Evolutionary conservation across 805 yeast genomes (phyloP).

Genomic region (Clavispora fructus): DNA sequence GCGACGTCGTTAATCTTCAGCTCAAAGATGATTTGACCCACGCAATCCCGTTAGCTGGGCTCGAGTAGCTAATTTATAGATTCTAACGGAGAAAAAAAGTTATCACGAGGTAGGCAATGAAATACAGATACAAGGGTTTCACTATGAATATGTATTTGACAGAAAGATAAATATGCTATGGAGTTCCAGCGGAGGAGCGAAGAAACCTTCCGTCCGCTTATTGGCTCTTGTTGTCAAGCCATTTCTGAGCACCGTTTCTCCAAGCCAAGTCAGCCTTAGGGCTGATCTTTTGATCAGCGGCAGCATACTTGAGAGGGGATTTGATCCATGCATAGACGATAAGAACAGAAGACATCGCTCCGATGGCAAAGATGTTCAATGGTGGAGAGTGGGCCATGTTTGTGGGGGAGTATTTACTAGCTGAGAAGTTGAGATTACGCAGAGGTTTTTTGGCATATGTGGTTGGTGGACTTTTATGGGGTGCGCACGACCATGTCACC

Average conservation of each 20-base stretch:
- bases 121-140: background rate
- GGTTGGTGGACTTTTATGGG: conserved; percentile 12
- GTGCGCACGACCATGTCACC: conserved; percentile 9
- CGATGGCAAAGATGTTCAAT: conserved; percentile 35
- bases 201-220: background rate
- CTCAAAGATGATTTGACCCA: conserved; percentile 11
- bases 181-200: background rate
- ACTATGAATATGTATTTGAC: background rate
- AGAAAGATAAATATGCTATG: background rate
- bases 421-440: conserved; percentile 5
- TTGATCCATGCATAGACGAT: conserved; percentile 32
- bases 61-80: conserved; percentile 1
- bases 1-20: conserved; percentile 49
- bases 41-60: conserved; percentile 10
- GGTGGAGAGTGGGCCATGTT: conserved; percentile 33
- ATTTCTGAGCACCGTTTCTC: conserved; percentile 42
- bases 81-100: background rate
- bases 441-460: conserved; percentile 6
- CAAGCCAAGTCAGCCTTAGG: conserved; percentile 46
- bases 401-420: conserved; percentile 1
- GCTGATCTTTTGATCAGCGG: conserved; percentile 37
- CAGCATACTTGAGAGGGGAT: conserved; percentile 39
- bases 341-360: conserved; percentile 39
- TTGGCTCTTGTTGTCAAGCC: conserved; percentile 29
- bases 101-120: background rate